These are phyloP conservation scores for Trichoderma polysporum DNA, from an alignment of 2,329 filamentous ascomycete species.

Conservation along the genomic window DNA sequence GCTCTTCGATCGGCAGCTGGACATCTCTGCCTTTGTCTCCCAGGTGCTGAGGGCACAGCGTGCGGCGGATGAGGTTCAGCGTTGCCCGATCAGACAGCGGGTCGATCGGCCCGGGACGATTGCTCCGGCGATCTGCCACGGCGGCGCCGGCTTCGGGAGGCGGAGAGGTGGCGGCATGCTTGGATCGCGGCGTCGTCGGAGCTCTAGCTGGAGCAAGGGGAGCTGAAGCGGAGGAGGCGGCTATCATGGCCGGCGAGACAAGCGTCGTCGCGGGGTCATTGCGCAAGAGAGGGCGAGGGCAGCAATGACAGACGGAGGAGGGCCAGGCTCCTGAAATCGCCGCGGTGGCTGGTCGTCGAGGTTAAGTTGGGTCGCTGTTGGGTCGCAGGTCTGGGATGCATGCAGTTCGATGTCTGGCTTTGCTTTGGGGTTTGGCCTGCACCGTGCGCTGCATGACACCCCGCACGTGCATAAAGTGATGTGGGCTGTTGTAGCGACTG, in stretches of 20 bases:
- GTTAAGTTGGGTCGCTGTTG: slow-evolving; percentile 25
- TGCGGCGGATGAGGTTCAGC: slow-evolving; percentile 74
- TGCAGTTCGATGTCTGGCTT: slow-evolving; percentile 11
- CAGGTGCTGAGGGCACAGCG: slow-evolving; percentile 73
- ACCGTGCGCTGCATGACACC: slow-evolving; percentile 31
- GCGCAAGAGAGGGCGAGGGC: slow-evolving; percentile 21
- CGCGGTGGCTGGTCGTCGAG: slow-evolving; percentile 21
- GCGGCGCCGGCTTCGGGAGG: slow-evolving; percentile 24
- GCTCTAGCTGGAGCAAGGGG: slow-evolving; percentile 18
- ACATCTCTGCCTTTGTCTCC: slow-evolving; percentile 53
- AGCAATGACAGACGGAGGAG: background rate
- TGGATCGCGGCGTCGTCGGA: slow-evolving; percentile 20
- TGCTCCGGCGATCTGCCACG: slow-evolving; percentile 33
- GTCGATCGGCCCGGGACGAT: slow-evolving; percentile 43
- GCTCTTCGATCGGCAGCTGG: slow-evolving; percentile 66
- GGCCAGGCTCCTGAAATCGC: background rate
- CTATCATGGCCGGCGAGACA: slow-evolving; percentile 32
- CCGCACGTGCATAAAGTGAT: slow-evolving; percentile 22
- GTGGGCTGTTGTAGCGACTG: background rate
- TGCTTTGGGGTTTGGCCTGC: slow-evolving; percentile 25
- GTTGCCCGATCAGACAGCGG: slow-evolving; percentile 77
- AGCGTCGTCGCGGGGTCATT: slow-evolving; percentile 28
- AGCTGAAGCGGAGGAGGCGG: slow-evolving; percentile 25
- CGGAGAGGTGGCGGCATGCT: slow-evolving; percentile 22
- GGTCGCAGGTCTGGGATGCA: slow-evolving; percentile 24